A percentile compares a stretch with the other conserved stretches of the same genome.
These are phyloP conservation scores for Gautieria morchelliformis DNA, from an alignment of 768 basidiomycete species.

Conservation along the genomic window DNA sequence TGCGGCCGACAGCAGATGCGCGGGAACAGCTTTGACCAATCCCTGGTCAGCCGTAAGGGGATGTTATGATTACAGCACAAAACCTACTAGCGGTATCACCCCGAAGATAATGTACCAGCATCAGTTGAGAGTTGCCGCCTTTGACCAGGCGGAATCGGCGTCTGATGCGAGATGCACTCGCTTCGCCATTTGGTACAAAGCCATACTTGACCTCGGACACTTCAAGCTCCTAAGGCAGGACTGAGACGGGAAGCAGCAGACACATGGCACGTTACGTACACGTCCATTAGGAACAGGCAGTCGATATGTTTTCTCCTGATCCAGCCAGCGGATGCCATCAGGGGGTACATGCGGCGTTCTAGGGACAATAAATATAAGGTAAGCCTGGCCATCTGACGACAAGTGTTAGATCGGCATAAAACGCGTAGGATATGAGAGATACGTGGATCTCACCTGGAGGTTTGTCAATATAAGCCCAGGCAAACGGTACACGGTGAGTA, in stretches of 20 bases:
- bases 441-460: conserved; percentile 44
- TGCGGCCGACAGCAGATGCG: conserved; percentile 47
- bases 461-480: conserved; percentile 71
- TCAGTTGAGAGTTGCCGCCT: conserved; percentile 64
- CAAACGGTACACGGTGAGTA: conserved; percentile 51
- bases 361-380: conserved; percentile 52
- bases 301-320: conserved; percentile 53
- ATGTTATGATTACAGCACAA: conserved; percentile 9
- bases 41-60: conserved; percentile 5
- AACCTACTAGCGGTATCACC: conserved; percentile 54
- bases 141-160: conserved; percentile 64
- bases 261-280: conserved; percentile 30
- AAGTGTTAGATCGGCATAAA: neutral
- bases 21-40: conserved; percentile 41
- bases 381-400: conserved; percentile 49
- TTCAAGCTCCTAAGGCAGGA: conserved; percentile 56
- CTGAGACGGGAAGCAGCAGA: neutral
- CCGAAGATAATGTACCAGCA: conserved; percentile 68
- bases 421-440: neutral
- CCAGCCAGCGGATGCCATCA: conserved; percentile 72
- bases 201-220: conserved; percentile 65
- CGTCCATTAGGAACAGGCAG: conserved; percentile 41
- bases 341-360: conserved; percentile 49
- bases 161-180: conserved; percentile 55
- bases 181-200: conserved; percentile 63